phyloP scores from a whole-genome alignment of 345 rosid species.

The Gynandropsis gynandra region DNA sequence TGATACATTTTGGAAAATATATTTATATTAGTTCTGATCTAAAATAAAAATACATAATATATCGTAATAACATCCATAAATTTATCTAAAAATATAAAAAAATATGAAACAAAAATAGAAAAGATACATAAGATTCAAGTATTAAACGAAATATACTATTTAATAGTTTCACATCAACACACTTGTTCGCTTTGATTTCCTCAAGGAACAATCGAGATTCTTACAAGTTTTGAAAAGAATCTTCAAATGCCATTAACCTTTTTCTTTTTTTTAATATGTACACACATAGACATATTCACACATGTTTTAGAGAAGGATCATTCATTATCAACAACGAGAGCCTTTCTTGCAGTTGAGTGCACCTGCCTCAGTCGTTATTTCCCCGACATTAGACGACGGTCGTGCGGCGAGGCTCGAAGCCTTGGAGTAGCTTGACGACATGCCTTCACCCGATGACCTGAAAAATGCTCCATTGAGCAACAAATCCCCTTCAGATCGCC shows the following conservation, averaged over 20 bases:
- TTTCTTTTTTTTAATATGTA: neutral
- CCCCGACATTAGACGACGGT: constrained; percentile 60
- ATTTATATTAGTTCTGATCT: too few species aligned
- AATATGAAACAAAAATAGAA: too few species aligned
- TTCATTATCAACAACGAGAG: constrained; percentile 49
- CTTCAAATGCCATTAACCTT: constrained; percentile 7
- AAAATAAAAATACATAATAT: too few species aligned
- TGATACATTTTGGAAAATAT: too few species aligned
- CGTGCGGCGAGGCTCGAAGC: constrained; percentile 75
- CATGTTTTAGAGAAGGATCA: neutral
- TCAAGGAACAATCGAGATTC: constrained; percentile 1
- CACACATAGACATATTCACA: constrained; percentile 10
- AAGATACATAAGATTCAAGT: too few species aligned
- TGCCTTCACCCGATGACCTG: constrained; percentile 45
- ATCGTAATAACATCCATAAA: too few species aligned
- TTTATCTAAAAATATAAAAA: too few species aligned
- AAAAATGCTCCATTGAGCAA: constrained; percentile 72
- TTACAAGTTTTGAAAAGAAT: constrained; percentile 17
- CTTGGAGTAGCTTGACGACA: constrained; percentile 63
- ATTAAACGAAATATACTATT: too few species aligned
- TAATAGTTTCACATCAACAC: too few species aligned
- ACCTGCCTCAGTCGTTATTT: constrained; percentile 50
- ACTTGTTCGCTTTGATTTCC: too few species aligned
- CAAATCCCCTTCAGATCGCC: constrained; percentile 74
- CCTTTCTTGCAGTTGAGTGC: constrained; percentile 57